Percentiles rank a stretch among this genome's conserved stretches.
These are phyloP conservation scores for Wickerhamomyces mucosus DNA, from an alignment of 805 yeast species.

Conservation along the genomic window DNA sequence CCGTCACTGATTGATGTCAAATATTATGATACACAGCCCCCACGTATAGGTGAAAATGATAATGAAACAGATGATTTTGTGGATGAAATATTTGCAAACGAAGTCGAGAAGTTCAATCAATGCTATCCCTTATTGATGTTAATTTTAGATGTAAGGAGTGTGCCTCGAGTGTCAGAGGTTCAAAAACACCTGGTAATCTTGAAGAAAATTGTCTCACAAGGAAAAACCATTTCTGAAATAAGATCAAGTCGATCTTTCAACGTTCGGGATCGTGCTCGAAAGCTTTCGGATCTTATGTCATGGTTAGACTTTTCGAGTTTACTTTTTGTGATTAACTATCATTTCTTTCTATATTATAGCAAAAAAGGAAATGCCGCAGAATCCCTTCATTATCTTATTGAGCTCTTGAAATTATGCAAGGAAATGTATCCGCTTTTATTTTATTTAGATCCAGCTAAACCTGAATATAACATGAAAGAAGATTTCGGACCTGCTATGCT, in stretches of 20 bases:
- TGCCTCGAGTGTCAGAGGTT: conserved; percentile 10
- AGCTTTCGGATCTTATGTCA: conserved; percentile 4
- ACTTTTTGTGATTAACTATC: conserved; percentile 15
- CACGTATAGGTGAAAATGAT: conserved; percentile 15
- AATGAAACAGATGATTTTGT: conserved; percentile 13
- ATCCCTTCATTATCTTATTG: conserved; percentile 9
- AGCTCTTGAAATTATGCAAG: conserved; percentile 4
- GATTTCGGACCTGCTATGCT: conserved; percentile 15
- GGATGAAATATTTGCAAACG: conserved; percentile 10
- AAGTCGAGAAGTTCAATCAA: conserved; percentile 8
- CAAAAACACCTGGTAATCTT: conserved; percentile 7
- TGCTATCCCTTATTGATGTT: conserved; percentile 11
- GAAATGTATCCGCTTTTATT: conserved; percentile 6
- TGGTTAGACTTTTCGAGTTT: conserved; percentile 10
- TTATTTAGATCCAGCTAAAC: conserved; percentile 10
- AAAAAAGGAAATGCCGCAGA: conserved; percentile 4
- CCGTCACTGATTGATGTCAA: conserved; percentile 15
- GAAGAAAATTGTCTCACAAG: conserved; percentile 3
- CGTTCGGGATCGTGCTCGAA: conserved; percentile 10
- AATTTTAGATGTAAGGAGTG: conserved; percentile 12
- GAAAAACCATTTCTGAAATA: conserved; percentile 8
- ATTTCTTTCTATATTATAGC: conserved; percentile 14
- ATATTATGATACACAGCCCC: conserved; percentile 17
- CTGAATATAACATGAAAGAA: conserved; percentile 10
- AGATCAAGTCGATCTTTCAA: conserved; percentile 11